A percentile compares a stretch with the other conserved stretches of the same genome.
These are phyloP conservation scores for Plenodomus lindquistii DNA, from an alignment of 2,329 filamentous ascomycete species.

Conservation along the genomic window DNA sequence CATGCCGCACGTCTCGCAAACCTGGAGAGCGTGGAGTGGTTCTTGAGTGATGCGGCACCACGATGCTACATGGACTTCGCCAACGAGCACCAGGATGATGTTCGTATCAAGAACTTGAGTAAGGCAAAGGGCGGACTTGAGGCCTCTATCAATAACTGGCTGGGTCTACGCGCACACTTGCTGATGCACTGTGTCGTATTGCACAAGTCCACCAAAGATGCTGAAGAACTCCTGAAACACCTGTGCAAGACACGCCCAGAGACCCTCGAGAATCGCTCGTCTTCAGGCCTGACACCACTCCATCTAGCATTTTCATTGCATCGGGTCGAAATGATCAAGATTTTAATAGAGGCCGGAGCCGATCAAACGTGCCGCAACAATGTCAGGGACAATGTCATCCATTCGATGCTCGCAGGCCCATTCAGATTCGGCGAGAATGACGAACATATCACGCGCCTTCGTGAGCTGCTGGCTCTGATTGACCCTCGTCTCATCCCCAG, in stretches of 20 bases:
- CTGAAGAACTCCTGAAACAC: constrained; percentile 65
- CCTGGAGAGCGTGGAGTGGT: constrained; percentile 75
- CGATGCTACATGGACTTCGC: constrained; percentile 72
- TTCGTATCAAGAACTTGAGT: constrained; percentile 64
- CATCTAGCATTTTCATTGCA: constrained; percentile 65
- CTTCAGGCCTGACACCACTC: constrained; percentile 66
- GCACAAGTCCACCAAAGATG: constrained; percentile 43
- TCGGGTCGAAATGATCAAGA: constrained; percentile 58
- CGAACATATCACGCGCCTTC: constrained; percentile 25
- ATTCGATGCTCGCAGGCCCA: constrained; percentile 50
- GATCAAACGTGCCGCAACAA: constrained; percentile 68
- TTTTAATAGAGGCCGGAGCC: constrained; percentile 69
- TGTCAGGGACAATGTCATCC: constrained; percentile 68
- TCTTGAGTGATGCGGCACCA: constrained; percentile 70
- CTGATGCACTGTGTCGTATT: constrained; percentile 64
- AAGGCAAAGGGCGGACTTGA: constrained; percentile 66
- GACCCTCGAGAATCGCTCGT: constrained; percentile 64
- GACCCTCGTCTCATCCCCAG: constrained; percentile 60
- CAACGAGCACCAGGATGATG: constrained; percentile 63
- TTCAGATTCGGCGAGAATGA: constrained; percentile 33
- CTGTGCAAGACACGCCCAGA: constrained; percentile 65
- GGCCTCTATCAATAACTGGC: constrained; percentile 64
- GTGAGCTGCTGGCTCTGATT: constrained; percentile 61
- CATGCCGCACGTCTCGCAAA: constrained; percentile 61
- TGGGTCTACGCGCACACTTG: constrained; percentile 51